Evolutionary conservation across 768 basidiomycete genomes (phyloP).

Genomic region (Hypsizygus marmoreus): DNA sequence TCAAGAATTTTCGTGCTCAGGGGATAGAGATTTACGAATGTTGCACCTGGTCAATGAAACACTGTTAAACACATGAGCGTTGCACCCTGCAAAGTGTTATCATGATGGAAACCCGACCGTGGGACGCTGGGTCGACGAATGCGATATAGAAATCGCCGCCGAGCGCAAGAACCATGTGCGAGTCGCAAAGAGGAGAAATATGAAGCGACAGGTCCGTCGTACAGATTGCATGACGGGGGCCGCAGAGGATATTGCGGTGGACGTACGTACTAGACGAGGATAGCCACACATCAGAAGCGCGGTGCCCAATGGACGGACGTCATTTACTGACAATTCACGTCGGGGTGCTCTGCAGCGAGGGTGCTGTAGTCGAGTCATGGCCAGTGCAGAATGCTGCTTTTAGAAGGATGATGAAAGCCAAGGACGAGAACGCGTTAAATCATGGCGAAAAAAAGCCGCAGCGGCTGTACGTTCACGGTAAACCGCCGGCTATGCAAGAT

Average conservation of each 20-base stretch:
- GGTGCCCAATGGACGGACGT: no score
- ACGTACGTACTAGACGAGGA: no score
- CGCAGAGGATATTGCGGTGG: no score
- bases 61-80: background rate
- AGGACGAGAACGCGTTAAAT: background rate
- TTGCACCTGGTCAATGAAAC: no score
- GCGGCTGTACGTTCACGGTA: background rate
- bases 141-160: slow-evolving; percentile 12
- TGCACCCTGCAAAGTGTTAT: background rate
- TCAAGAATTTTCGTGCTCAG: background rate
- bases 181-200: background rate
- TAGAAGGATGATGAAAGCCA: slow-evolving; percentile 1
- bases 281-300: no score
- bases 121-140: slow-evolving; percentile 8
- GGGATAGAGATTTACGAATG: no score
- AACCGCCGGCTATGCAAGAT: slow-evolving; percentile 11
- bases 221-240: no score
- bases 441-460: background rate
- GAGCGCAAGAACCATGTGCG: slow-evolving; percentile 10
- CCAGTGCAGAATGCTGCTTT: background rate
- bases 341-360: slow-evolving; percentile 3
- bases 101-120: slow-evolving; percentile 10
- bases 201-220: no score
- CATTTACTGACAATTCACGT: background rate
- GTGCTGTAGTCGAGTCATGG: slow-evolving; percentile 4